Base-by-base conservation (phyloP, 2,329 filamentous ascomycete genomes). In the Daldinia eschscholtzii region DNA sequence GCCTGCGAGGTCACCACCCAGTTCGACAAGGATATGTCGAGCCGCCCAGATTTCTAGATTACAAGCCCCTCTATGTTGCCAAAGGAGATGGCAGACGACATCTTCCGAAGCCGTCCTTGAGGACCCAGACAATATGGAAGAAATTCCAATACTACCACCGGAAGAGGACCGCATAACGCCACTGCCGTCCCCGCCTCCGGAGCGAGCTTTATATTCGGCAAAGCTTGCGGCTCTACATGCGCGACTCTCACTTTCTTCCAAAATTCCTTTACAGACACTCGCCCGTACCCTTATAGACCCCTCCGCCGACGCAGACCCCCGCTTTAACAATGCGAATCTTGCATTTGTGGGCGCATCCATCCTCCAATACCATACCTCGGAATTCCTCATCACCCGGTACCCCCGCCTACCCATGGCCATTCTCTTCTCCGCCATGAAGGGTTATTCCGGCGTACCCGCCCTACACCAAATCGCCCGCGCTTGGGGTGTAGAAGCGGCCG, bases 211-310 rank as follows among this genome's bases (percentile, higher is more conserved):
- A 67, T 81, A 85, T 72, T 98, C 95, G 53, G 91, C 94, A 70
- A 98, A 98, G 84, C 91, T 99, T 75, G 90, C 94, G 71, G 94
- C 96, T 72, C 89, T 99, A 52, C 94, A 98, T 81, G 93, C 94
- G 75, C 92, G 96, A 80, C 88, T 99, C 69, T 89, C 89, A 44
- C 89, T 99, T 64, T 91, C 94, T 26, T 86, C 88, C 70, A 92
- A 92, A 81, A 87, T 98, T 70, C 95, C 96, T 39, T 82, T 97
- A 67, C 87, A 96, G 83, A 95, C 93, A 4, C 88, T 99, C 72
- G 94, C 93, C 68, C 89, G 95, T 68, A 89, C 93, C 61, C 89
- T 99, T 70, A 88, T 98, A 76, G 92, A 97, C 80, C 84, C 90
- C 35, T 94, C 94, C 20, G 95, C 95, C 68, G 95, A 98, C 79